Evolutionary conservation across 164 flowering plant genomes (phyloP).

Genomic region (Cinnamomum chago): DNA sequence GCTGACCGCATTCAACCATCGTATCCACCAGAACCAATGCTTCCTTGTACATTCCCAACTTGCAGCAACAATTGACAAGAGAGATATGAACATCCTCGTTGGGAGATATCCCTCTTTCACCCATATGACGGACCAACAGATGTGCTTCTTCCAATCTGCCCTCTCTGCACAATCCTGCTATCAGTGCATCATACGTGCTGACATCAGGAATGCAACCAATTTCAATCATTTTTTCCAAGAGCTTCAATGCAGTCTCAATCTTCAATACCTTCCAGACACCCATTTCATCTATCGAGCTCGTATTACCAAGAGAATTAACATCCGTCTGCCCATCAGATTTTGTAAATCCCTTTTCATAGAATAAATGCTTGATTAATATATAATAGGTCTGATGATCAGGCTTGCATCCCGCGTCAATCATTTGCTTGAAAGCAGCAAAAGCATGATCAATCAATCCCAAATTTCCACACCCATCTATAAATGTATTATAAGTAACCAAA

Average conservation of each 20-base stretch:
- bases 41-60: constrained; percentile 40
- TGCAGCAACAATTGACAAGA: constrained; percentile 55
- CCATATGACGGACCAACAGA: constrained; percentile 46
- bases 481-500: constrained; percentile 37
- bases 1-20: constrained; percentile 39
- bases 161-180: constrained; percentile 57
- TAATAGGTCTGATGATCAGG: constrained; percentile 55
- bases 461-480: constrained; percentile 59
- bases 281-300: background rate
- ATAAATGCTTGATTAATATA: constrained; percentile 52
- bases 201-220: constrained; percentile 43
- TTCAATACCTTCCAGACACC: constrained; percentile 62
- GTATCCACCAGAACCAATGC: constrained; percentile 40
- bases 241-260: constrained; percentile 31
- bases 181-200: constrained; percentile 45
- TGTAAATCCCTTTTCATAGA: constrained; percentile 18
- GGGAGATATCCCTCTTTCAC: constrained; percentile 44
- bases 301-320: constrained; percentile 18
- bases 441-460: constrained; percentile 38
- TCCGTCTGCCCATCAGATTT: constrained; percentile 9
- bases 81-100: constrained; percentile 46
- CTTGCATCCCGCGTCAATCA: constrained; percentile 52
- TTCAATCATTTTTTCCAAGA: constrained; percentile 43
- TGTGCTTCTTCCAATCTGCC: constrained; percentile 50
- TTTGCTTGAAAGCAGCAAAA: constrained; percentile 55